Conservation (phyloP, 257 asterid genomes). For the Solanum paucissectum region DNA sequence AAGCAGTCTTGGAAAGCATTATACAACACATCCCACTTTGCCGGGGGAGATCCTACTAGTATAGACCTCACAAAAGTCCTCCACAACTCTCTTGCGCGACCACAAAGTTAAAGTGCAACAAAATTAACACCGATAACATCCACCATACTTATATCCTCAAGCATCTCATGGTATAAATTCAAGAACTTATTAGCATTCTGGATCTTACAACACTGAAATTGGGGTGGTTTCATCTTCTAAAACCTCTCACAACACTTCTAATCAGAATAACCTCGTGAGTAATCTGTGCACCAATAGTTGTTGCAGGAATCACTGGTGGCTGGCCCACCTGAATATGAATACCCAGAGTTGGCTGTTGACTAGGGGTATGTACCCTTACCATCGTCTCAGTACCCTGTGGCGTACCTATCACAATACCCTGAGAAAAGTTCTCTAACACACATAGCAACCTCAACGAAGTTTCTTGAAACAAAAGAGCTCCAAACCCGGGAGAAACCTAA, state of each 20-base stretch:
- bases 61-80: not conserved
- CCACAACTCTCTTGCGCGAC: not conserved
- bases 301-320: not conserved
- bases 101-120: not conserved
- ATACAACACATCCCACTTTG: not conserved
- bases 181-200: not conserved
- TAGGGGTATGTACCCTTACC: not conserved
- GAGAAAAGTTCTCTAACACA: not conserved
- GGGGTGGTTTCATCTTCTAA: not conserved
- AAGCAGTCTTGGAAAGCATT: not conserved
- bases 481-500: not conserved
- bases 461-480: not conserved
- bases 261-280: not conserved
- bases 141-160: not conserved
- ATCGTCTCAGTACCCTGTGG: not conserved
- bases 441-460: not conserved
- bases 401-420: not conserved
- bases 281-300: not conserved
- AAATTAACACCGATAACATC: not conserved
- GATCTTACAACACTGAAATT: not conserved
- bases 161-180: not conserved
- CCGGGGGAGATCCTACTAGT: not conserved
- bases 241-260: not conserved
- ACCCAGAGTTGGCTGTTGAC: not conserved
- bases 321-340: not conserved